A percentile compares a stretch with the other conserved stretches of the same genome.
These are phyloP conservation scores for Lentinula lateritia DNA, from an alignment of 768 basidiomycete genomes.

Conservation along the genomic window DNA sequence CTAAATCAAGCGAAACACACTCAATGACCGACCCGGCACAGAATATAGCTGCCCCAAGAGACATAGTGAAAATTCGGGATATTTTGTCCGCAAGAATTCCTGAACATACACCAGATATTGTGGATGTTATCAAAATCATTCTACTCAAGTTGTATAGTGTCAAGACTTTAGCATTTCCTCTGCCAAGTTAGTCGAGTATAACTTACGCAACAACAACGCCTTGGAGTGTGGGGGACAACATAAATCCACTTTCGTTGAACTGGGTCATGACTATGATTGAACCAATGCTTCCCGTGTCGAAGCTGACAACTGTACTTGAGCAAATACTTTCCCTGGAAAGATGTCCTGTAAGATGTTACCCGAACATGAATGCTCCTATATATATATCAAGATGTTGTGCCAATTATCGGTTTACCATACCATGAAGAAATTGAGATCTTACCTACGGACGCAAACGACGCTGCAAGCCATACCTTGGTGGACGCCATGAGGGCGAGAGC, in stretches of 20 bases:
- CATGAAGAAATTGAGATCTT: background rate
- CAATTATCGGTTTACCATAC: too few relatives aligned
- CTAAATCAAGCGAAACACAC: background rate
- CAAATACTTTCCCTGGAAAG: too few relatives aligned
- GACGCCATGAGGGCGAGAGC: background rate
- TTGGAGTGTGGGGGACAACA: background rate
- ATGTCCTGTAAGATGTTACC: background rate
- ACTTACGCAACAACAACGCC: background rate
- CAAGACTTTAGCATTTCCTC: too few relatives aligned
- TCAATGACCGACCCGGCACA: background rate
- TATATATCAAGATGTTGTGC: too few relatives aligned
- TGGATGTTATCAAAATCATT: background rate
- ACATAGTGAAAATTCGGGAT: background rate
- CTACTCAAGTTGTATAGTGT: background rate
- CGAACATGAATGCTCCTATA: background rate
- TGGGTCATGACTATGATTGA: background rate
- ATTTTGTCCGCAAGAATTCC: background rate
- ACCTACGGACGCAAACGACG: background rate
- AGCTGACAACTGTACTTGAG: background rate
- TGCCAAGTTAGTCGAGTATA: too few relatives aligned
- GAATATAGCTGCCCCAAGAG: background rate
- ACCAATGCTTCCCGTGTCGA: background rate
- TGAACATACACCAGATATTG: background rate
- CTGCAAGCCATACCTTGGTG: background rate
- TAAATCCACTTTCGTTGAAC: background rate